These are phyloP conservation scores for Hygrophila difformis DNA, from an alignment of 257 asterid species.

Conservation along the genomic window DNA sequence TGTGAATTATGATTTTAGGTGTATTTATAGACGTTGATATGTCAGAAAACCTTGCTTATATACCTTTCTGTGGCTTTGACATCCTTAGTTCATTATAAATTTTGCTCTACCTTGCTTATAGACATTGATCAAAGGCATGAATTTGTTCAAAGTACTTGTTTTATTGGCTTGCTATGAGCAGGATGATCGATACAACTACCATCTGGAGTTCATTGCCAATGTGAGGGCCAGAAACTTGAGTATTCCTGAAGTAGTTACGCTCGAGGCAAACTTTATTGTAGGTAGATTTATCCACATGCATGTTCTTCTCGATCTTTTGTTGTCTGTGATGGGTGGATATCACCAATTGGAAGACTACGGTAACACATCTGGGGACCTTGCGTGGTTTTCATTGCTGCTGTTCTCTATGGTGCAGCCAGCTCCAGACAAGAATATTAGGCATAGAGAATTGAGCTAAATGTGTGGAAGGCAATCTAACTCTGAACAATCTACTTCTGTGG, in stretches of 20 bases:
- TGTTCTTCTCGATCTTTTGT: slow-evolving; percentile 37
- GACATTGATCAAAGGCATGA: too few species aligned
- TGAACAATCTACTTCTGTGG: slow-evolving; percentile 31
- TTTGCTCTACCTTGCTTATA: too few species aligned
- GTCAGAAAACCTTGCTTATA: too few species aligned
- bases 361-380: slow-evolving; percentile 45
- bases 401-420: slow-evolving; percentile 48
- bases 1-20: too few species aligned
- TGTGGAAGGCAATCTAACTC: slow-evolving; percentile 26
- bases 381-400: slow-evolving; percentile 38
- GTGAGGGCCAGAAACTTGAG: slow-evolving; percentile 42
- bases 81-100: too few species aligned
- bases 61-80: too few species aligned
- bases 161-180: slow-evolving; percentile 7
- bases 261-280: slow-evolving; percentile 35
- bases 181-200: slow-evolving; percentile 38
- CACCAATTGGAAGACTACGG: slow-evolving; percentile 45
- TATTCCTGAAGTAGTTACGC: slow-evolving; percentile 42
- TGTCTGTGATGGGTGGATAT: slow-evolving; percentile 23
- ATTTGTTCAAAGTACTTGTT: too few species aligned
- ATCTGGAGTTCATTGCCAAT: slow-evolving; percentile 38
- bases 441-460: slow-evolving; percentile 37
- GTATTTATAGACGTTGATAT: too few species aligned
- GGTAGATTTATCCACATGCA: slow-evolving; percentile 36
- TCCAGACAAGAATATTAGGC: slow-evolving; percentile 32